Base-by-base conservation (phyloP, 2,329 filamentous ascomycete genomes). In the Colletotrichum truncatum region DNA sequence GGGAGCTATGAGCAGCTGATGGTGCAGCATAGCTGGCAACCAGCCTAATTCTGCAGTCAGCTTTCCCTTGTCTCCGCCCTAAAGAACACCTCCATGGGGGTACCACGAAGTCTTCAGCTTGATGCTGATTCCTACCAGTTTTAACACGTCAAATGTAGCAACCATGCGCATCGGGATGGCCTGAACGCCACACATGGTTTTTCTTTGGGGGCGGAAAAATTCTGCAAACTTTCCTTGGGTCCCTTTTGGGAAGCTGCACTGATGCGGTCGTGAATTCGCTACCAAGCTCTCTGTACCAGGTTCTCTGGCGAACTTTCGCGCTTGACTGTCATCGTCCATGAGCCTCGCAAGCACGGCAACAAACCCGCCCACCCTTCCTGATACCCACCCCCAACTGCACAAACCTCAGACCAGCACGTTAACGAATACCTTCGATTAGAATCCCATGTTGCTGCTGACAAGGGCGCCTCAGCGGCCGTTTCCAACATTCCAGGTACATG, bases 401-500 rank as follows among this genome's bases (percentile, higher is more conserved):
- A 32, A 62, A 62, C 16, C 38, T 43, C 30, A 14, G 43, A 43
- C 39, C 10, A 46, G 36, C 32, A 28, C 36, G 34, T 23, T 14
- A 14, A 18, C 18, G 23, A 61, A 65, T n/a, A 25, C 9, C 25
- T 26, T 55, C 28, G 6, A 36, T 38, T 8, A 62, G 34, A 18
- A 30, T 65, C 10, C 43, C 28, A 26, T 41, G 14, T 45, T 55
- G 57, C 49, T 34, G 21, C 34, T 25, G 34, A 26, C 9, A 28
- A 63, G 49, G 52, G 45, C 36, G 23, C 21, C 18, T 14, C 30
- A 52, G 58, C 64, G 59, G 59, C 52, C 59, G 51, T 28, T 66
- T 58, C 59, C 59, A 52, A 51, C 52, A 66, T 45, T 57, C 58
- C 59, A 66, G 38, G 59, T 46, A 58, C 59, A 21, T 39, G 30